Evolutionary conservation across 2,329 filamentous ascomycete genomes (phyloP).

Genomic region (Zymoseptoria ardabiliae): DNA sequence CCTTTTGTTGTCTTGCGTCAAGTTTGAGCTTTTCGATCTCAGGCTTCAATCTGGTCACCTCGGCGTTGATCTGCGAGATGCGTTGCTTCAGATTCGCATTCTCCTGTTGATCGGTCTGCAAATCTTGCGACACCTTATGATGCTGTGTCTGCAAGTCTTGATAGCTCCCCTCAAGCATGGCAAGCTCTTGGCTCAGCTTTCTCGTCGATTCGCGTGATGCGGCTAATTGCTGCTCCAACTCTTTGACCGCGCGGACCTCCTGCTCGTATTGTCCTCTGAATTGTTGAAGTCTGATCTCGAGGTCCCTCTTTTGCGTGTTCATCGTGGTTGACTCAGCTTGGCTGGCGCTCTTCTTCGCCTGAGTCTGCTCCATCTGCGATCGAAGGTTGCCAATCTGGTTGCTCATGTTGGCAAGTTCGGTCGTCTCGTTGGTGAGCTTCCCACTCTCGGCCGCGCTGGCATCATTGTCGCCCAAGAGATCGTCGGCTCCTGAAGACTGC

Average conservation of each 20-base stretch:
- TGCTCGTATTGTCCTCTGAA: slow-evolving; percentile 86
- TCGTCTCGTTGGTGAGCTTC: slow-evolving; percentile 80
- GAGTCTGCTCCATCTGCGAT: slow-evolving; percentile 89
- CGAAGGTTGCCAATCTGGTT: slow-evolving; percentile 89
- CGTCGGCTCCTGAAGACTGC: slow-evolving; percentile 55
- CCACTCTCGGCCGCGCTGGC: slow-evolving; percentile 66
- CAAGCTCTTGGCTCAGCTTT: slow-evolving; percentile 76
- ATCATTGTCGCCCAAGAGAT: slow-evolving; percentile 85
- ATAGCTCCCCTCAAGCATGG: slow-evolving; percentile 71
- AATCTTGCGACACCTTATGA: slow-evolving; percentile 61
- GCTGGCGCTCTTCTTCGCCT: slow-evolving; percentile 68
- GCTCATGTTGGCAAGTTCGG: slow-evolving; percentile 88
- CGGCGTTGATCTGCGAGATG: slow-evolving; percentile 73
- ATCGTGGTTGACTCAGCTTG: slow-evolving; percentile 78
- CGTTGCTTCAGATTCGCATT: slow-evolving; percentile 79
- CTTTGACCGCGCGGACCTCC: slow-evolving; percentile 78
- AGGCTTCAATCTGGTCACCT: slow-evolving; percentile 77
- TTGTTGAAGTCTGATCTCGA: slow-evolving; percentile 80
- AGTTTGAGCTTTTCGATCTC: slow-evolving; percentile 89
- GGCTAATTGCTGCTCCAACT: slow-evolving; percentile 74
- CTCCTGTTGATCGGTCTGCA: slow-evolving; percentile 84
- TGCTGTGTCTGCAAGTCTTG: slow-evolving; percentile 79
- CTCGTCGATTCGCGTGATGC: slow-evolving; percentile 71
- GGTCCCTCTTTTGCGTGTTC: slow-evolving; percentile 81
- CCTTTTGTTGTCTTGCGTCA: slow-evolving; percentile 90